Base-by-base conservation (phyloP, 106 monocot genomes). In the Allium fistulosum region DNA sequence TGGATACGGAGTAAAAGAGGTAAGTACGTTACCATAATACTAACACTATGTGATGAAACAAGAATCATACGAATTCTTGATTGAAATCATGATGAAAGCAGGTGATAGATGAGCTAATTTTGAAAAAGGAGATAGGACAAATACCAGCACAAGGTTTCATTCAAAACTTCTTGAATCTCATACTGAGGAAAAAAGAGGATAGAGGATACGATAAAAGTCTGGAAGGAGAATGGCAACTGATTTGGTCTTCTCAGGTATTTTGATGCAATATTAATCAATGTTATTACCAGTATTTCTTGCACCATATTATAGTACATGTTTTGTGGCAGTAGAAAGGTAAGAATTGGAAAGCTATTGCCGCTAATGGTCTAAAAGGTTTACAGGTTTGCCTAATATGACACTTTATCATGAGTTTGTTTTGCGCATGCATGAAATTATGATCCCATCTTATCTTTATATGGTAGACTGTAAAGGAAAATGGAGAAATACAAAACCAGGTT, bases 171-270 rank as follows among this genome's bases (percentile, higher is more conserved):
- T 37, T 37, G 37, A 37, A 37, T 37, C 37, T 37, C 5, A 37
- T 5, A n/a, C 67, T 65, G 26, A 68, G 65, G 53, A 68, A 75
- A 37, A 66, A 59, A 8, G 67, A 70, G 46, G 62, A 28, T 3
- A 63, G 53, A 69, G 74, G 28, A 84, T 77, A 77, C 51, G 48
- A 67, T 49, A 69, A 68, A 56, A 71, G 63, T 70, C 56, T 84
- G 47, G 83, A 80, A 62, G 97, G 97, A 55, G 86, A 90, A 77
- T 97, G 97, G 97, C 82, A 92, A 71, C 18, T 97, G 61, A 13
- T 92, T 59, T 92, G 97, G 97, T 16, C 80, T 71, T 97, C 97
- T 69, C 71, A 95, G 95, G 95, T 95, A 71, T 15, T 22, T 67
- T 27, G 70, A 55, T 11, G 28, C n/a, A 65, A 65, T 9, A 37